Conservation (phyloP, 2,329 filamentous ascomycete genomes). For the Aspergillus sp. region DNA sequence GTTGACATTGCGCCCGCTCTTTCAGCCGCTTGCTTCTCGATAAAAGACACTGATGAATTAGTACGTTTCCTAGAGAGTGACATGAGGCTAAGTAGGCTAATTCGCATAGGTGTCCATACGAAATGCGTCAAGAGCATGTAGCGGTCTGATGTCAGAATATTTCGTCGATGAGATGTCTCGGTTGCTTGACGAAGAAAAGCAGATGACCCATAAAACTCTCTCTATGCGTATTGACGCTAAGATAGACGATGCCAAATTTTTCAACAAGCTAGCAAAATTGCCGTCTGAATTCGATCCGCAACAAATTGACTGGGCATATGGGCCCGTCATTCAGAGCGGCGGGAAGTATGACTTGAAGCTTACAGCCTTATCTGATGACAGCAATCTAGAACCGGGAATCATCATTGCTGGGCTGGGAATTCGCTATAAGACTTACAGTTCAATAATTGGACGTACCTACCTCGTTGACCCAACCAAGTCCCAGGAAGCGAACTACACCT, state of each 20-base stretch:
- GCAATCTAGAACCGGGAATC: slow-evolving; percentile 83
- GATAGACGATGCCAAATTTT: slow-evolving; percentile 91
- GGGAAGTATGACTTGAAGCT: slow-evolving; percentile 92
- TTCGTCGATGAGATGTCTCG: slow-evolving; percentile 98
- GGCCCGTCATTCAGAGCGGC: slow-evolving; percentile 89
- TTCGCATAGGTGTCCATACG: slow-evolving; percentile 73
- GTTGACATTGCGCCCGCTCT: slow-evolving; percentile 82
- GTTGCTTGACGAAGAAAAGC: slow-evolving; percentile 93
- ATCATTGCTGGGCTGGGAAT: slow-evolving; percentile 91
- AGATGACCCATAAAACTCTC: slow-evolving; percentile 84
- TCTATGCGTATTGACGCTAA: slow-evolving; percentile 87
- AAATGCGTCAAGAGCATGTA: slow-evolving; percentile 89
- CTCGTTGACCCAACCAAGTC: slow-evolving; percentile 95
- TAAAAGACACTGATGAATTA: slow-evolving; percentile 94
- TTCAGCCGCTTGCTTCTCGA: slow-evolving; percentile 78
- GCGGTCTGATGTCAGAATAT: slow-evolving; percentile 91
- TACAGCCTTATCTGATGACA: slow-evolving; percentile 74
- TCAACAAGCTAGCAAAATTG: slow-evolving; percentile 78
- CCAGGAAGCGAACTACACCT: slow-evolving; percentile 91
- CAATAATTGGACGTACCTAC: slow-evolving; percentile 88
- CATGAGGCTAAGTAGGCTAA: slow-evolving; percentile 14
- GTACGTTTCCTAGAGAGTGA: slow-evolving; percentile 41
- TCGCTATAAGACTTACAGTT: slow-evolving; percentile 94
- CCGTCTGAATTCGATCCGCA: slow-evolving; percentile 81
- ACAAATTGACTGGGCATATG: slow-evolving; percentile 92